Evolutionary conservation across 164 flowering plant genomes (phyloP).

Genomic region (Cinnamomum micranthum): DNA sequence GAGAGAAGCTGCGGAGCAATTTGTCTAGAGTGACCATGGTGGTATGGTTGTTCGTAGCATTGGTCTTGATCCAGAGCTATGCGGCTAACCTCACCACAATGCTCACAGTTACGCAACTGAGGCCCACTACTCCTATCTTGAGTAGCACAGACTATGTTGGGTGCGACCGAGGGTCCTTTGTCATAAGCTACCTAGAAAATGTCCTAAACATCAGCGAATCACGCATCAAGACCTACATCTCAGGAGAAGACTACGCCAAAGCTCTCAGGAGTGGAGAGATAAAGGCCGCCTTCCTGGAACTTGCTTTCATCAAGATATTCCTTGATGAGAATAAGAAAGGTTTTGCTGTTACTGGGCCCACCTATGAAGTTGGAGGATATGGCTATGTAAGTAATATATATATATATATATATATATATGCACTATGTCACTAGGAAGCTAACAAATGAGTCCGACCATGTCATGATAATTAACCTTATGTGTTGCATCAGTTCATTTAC

Average conservation of each 20-base stretch:
- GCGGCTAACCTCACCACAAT: conserved; percentile 27
- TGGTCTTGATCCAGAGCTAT: conserved; percentile 19
- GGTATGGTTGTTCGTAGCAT: conserved; percentile 27
- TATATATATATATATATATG: too few species aligned
- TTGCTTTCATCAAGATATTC: conserved; percentile 3
- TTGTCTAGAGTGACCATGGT: conserved; percentile 17
- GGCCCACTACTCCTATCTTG: conserved; percentile 17
- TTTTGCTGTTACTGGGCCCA: background rate
- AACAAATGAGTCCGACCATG: too few species aligned
- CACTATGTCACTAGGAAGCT: too few species aligned
- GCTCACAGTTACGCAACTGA: conserved; percentile 13
- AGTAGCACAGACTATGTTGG: conserved; percentile 19
- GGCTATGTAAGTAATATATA: conserved; percentile 15
- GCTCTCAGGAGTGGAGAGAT: conserved; percentile 1
- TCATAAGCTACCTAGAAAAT: conserved; percentile 17
- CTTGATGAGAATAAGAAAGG: background rate
- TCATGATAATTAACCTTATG: too few species aligned
- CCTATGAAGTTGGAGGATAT: conserved; percentile 16
- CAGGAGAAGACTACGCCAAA: background rate
- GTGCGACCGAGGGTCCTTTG: conserved; percentile 22
- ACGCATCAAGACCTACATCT: background rate
- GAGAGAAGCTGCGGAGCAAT: conserved; percentile 17
- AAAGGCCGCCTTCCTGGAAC: conserved; percentile 15
- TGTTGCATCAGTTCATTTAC: too few species aligned
- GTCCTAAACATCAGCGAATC: conserved; percentile 7